Base-by-base conservation (phyloP, 2,329 filamentous ascomycete species). In the Aspergillus calidoustus region DNA sequence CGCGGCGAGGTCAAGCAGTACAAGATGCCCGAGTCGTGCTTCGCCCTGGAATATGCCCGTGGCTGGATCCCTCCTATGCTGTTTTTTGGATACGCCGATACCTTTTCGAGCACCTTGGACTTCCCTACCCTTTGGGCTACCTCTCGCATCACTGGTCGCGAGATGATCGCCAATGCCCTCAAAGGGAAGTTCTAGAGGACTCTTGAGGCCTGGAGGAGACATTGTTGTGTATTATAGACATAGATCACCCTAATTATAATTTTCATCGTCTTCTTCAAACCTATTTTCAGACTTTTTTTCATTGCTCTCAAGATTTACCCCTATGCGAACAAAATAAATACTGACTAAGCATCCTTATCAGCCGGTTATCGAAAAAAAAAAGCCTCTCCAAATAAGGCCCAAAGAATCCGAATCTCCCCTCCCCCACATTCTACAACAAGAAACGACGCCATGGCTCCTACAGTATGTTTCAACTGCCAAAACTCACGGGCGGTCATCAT, bases 21-120 rank as follows among this genome's bases (percentile, higher is more conserved):
- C 82, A 83, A 86, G 4, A 77, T 77, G 74, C 72, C 73, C 17
- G 64, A 57, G 28, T 72, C 74, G 9, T 77, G 74, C 69, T 77
- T 79, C 57, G 75, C 76, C 34, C 73, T 77, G 43, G 75, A 78
- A 64, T 77, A 78, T 65, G 74, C 76, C 41, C 73, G 76, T 60
- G 92, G 93, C 66, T 96, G 92, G 91, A 96, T 97, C 77, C 93
- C 93, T 51, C 91, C 91, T 61, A 96, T 97, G 93, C 82, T 97
- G 55, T 90, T 91, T 77, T 96, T 96, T 77, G 93, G 93, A 63
- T 94, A 90, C 76, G 91, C 92, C 65, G 93, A 96, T 78, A 88
- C 86, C 51, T 83, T 96, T 62, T 87, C 84, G 58, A 93, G 89
- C 78, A 96, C 92, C 4, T 82, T 96, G 67, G 93, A 96, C 77